A percentile compares a stretch with the other conserved stretches of the same genome.
phyloP scores from a whole-genome alignment of 192 early-diverging fungal genomes.

The Podila clonocystis region DNA sequence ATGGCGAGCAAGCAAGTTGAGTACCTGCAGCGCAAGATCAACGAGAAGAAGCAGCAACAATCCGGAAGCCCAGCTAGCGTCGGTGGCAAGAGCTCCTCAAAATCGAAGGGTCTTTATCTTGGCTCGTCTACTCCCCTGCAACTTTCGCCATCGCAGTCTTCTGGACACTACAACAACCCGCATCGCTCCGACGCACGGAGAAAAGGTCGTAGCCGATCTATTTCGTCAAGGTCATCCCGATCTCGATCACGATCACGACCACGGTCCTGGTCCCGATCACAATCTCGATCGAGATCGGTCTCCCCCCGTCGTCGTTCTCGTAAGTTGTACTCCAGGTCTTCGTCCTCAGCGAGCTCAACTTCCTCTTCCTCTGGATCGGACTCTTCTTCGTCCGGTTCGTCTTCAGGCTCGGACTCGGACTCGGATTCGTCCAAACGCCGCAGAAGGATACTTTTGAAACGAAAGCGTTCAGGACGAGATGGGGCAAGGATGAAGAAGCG shows the following conservation, averaged over 20 bases:
- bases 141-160: background rate
- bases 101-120: background rate
- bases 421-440: constrained; percentile 5
- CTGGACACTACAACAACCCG: background rate
- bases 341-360: constrained; percentile 4
- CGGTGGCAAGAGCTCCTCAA: constrained; percentile 5
- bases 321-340: constrained; percentile 11
- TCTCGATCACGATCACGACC: constrained; percentile 16
- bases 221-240: constrained; percentile 8
- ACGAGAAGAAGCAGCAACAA: constrained; percentile 25
- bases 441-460: background rate
- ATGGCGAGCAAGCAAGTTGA: constrained; percentile 45
- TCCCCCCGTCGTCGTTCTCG: constrained; percentile 2
- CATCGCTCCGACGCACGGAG: constrained; percentile 3
- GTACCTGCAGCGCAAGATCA: constrained; percentile 48
- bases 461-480: background rate
- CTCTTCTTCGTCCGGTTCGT: constrained; percentile 12
- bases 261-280: background rate
- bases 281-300: constrained; percentile 7
- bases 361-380: background rate
- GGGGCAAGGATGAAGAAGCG: background rate
- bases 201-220: constrained; percentile 6
- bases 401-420: constrained; percentile 16
- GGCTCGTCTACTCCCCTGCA: background rate
- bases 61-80: constrained; percentile 6